These are phyloP conservation scores for Fermentozyma sake DNA, from an alignment of 1,139 yeast genomes.

Conservation along the genomic window DNA sequence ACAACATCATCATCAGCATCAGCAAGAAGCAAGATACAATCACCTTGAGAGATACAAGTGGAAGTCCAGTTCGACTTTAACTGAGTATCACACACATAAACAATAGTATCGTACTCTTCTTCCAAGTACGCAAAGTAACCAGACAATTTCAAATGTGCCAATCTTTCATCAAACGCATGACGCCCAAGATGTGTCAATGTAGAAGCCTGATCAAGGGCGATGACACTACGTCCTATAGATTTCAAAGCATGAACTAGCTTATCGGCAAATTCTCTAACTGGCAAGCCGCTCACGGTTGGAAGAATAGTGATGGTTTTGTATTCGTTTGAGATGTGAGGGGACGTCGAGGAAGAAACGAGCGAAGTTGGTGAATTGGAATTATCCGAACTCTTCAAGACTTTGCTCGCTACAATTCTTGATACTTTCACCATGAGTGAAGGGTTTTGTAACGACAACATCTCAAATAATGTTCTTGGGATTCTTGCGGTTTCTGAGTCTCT, in stretches of 20 bases:
- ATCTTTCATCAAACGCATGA: conserved; percentile 81
- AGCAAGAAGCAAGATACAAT: conserved; percentile 71
- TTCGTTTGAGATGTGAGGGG: conserved; percentile 35
- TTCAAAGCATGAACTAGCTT: conserved; percentile 66
- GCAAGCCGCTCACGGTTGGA: conserved; percentile 76
- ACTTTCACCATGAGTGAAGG: conserved; percentile 92
- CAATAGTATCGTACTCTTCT: conserved; percentile 80
- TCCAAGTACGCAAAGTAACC: conserved; percentile 91
- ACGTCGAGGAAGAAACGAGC: conserved; percentile 21
- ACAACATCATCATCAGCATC: conserved; percentile 60
- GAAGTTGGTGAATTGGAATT: conserved; percentile 3
- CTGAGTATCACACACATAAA: conserved; percentile 84
- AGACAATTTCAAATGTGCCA: conserved; percentile 77
- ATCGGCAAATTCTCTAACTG: conserved; percentile 80
- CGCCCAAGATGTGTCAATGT: conserved; percentile 79
- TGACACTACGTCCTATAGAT: conserved; percentile 68
- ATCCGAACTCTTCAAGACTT: conserved; percentile 34
- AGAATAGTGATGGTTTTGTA: conserved; percentile 81
- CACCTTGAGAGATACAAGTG: conserved; percentile 93
- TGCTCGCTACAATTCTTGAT: conserved; percentile 79
- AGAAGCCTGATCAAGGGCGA: conserved; percentile 76
- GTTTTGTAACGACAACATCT: conserved; percentile 73
- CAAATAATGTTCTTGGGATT: conserved; percentile 86
- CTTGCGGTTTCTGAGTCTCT: conserved; percentile 93
- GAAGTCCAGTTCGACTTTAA: conserved; percentile 86